phyloP scores from a whole-genome alignment of 2,329 filamentous ascomycete species.

The Helminthosporium solani region DNA sequence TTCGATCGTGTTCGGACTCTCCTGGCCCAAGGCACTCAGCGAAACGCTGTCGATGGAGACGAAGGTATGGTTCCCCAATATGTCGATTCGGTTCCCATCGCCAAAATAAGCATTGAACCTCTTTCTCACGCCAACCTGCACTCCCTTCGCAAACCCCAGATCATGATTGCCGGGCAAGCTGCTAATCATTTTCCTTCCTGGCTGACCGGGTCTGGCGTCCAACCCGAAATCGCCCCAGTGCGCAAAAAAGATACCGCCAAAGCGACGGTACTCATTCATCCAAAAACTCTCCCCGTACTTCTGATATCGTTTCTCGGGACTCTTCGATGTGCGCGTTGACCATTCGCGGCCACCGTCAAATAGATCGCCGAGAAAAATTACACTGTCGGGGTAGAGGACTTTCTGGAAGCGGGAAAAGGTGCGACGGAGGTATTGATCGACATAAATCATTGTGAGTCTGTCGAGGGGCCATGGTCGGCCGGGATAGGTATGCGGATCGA shows the following conservation, averaged over 20 bases:
- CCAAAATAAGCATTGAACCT: constrained; percentile 89
- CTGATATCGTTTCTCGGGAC: constrained; percentile 67
- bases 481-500: constrained; percentile 93
- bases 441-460: constrained; percentile 67
- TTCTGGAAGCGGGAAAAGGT: constrained; percentile 78
- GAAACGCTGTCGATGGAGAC: constrained; percentile 89
- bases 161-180: constrained; percentile 95
- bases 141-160: constrained; percentile 81
- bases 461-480: constrained; percentile 75
- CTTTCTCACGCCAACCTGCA: constrained; percentile 76
- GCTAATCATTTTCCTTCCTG: constrained; percentile 75
- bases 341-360: constrained; percentile 97
- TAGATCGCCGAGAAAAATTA: constrained; percentile 89
- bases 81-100: constrained; percentile 83
- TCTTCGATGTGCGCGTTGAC: constrained; percentile 61
- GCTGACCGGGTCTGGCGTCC: constrained; percentile 58
- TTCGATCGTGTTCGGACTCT: constrained; percentile 52
- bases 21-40: constrained; percentile 69
- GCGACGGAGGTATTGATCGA: constrained; percentile 85
- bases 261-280: constrained; percentile 82
- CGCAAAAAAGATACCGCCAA: constrained; percentile 79
- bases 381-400: constrained; percentile 76
- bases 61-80: constrained; percentile 93
- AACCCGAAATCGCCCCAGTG: constrained; percentile 63
- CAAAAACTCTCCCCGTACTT: constrained; percentile 81